Evolutionary conservation across 306 rosid genomes (phyloP).

Genomic region (Pachyrhizus erosus): DNA sequence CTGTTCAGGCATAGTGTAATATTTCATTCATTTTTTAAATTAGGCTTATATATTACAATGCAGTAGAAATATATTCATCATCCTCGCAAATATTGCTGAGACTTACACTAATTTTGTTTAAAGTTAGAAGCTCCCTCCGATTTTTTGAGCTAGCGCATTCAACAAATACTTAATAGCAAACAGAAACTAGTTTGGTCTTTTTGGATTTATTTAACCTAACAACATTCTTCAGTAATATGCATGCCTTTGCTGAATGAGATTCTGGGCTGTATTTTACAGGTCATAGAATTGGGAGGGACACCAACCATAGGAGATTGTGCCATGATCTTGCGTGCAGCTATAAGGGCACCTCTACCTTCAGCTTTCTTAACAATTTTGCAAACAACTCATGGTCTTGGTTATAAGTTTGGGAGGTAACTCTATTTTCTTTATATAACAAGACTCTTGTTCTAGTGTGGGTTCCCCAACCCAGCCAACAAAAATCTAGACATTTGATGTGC

Average conservation of each 20-base stretch:
- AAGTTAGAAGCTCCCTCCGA: constrained; percentile 33
- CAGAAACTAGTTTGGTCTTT: constrained; percentile 12
- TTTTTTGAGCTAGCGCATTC: constrained; percentile 7
- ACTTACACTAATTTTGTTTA: not conserved
- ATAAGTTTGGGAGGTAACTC: constrained; percentile 84
- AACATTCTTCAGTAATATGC: constrained; percentile 2
- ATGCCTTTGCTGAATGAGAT: constrained; percentile 32
- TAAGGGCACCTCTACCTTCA: constrained; percentile 86
- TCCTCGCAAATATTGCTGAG: not conserved
- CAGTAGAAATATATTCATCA: constrained; percentile 2
- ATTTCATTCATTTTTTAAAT: constrained; percentile 10
- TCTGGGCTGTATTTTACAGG: constrained; percentile 56
- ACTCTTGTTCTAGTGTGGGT: constrained; percentile 16
- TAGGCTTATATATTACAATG: constrained; percentile 3
- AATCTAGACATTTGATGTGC: constrained; percentile 18
- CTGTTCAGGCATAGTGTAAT: not conserved
- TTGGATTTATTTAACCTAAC: constrained; percentile 29
- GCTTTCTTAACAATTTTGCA: constrained; percentile 89
- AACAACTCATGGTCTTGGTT: constrained; percentile 84
- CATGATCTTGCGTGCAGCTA: constrained; percentile 85
- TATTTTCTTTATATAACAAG: constrained; percentile 34
- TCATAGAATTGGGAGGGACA: constrained; percentile 85
- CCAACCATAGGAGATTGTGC: constrained; percentile 97
- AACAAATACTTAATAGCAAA: constrained; percentile 13
- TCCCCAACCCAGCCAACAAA: constrained; percentile 19